Evolutionary conservation across 495 filamentous ascomycete species (phyloP).

Genomic region (Hypoxylon crocopeplum): DNA sequence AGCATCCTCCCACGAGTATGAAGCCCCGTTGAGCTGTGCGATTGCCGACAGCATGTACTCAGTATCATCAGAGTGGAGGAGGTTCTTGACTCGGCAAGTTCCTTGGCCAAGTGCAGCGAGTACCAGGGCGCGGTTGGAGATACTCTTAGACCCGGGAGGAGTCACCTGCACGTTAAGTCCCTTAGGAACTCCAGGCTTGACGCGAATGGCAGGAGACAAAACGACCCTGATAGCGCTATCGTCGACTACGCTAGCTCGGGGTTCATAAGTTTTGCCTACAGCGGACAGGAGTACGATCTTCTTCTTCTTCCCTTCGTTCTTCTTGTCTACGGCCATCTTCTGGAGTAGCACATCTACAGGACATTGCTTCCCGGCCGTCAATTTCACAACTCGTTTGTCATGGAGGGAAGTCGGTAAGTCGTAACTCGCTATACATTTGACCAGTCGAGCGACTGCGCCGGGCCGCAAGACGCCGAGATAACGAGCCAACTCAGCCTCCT

Average conservation of each 20-base stretch:
- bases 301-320: constrained; percentile 95
- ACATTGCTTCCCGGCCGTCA: constrained; percentile 87
- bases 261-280: constrained; percentile 87
- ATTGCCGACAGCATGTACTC: constrained; percentile 96
- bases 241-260: constrained; percentile 82
- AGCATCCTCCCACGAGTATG: constrained; percentile 92
- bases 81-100: constrained; percentile 84
- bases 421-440: constrained; percentile 93
- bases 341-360: constrained; percentile 86
- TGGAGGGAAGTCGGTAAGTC: constrained; percentile 85
- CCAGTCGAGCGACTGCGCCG: constrained; percentile 84
- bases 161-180: constrained; percentile 73
- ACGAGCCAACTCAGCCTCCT: constrained; percentile 91
- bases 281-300: constrained; percentile 94
- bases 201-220: constrained; percentile 78
- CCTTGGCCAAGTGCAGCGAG: constrained; percentile 91
- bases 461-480: constrained; percentile 87
- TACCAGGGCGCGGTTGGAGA: constrained; percentile 93
- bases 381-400: constrained; percentile 82
- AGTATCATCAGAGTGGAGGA: constrained; percentile 96
- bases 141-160: constrained; percentile 96
- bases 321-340: constrained; percentile 98
- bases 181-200: constrained; percentile 71
- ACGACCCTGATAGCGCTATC: constrained; percentile 86
- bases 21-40: constrained; percentile 81